A percentile compares a stretch with the other conserved stretches of the same genome.
These are phyloP conservation scores for Penicillium bialowiezense DNA, from an alignment of 495 filamentous ascomycete genomes.

Conservation along the genomic window DNA sequence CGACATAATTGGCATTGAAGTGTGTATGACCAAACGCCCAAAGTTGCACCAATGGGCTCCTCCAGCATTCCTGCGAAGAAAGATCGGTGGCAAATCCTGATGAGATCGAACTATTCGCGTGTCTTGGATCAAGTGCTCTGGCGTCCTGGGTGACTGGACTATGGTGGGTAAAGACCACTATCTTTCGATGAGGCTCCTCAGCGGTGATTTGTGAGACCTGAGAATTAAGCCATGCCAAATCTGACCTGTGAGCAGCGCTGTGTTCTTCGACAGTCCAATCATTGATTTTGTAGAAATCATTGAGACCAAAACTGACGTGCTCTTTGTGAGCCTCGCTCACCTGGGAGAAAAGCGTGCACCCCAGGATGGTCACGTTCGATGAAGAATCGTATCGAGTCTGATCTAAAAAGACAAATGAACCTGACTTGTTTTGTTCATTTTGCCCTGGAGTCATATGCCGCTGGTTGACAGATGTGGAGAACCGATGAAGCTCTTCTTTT, in stretches of 20 bases:
- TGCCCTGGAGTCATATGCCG: not conserved
- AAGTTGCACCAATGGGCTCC: constrained; percentile 37
- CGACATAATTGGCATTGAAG: constrained; percentile 45
- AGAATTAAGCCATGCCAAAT: constrained; percentile 51
- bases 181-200: constrained; percentile 31
- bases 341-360: constrained; percentile 34
- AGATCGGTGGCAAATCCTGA: constrained; percentile 49
- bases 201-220: constrained; percentile 37
- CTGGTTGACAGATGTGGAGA: constrained; percentile 17
- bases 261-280: constrained; percentile 49
- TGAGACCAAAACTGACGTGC: constrained; percentile 31
- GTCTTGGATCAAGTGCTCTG: constrained; percentile 36
- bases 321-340: constrained; percentile 19
- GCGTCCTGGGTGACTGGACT: constrained; percentile 39
- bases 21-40: constrained; percentile 61
- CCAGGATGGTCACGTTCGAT: constrained; percentile 30
- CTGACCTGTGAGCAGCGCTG: constrained; percentile 32
- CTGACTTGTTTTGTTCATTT: constrained; percentile 10
- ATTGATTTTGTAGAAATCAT: constrained; percentile 49
- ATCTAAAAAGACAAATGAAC: constrained; percentile 20
- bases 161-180: constrained; percentile 54
- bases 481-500: constrained; percentile 18
- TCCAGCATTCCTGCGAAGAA: constrained; percentile 43
- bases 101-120: constrained; percentile 36
- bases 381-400: constrained; percentile 27